These are phyloP conservation scores for Stephania japonica DNA, from an alignment of 164 flowering plant genomes.

Conservation along the genomic window DNA sequence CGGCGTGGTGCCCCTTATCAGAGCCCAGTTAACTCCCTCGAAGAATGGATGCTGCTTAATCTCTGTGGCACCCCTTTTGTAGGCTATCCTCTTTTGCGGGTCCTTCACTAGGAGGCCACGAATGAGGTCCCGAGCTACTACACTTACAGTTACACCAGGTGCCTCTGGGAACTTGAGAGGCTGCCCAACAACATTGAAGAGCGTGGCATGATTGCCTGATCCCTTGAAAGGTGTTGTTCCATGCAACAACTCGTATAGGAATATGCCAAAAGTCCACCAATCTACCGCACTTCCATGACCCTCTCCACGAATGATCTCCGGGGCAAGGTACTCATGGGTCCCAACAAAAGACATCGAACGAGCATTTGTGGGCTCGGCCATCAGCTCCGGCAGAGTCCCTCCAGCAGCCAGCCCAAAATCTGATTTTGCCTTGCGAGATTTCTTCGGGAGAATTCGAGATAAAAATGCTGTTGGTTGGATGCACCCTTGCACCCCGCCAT, in stretches of 20 bases:
- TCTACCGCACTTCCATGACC: conserved; percentile 88
- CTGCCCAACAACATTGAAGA: conserved; percentile 65
- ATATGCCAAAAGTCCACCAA: conserved; percentile 74
- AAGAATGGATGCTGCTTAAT: conserved; percentile 71
- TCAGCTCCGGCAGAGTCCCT: conserved; percentile 61
- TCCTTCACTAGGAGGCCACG: conserved; percentile 65
- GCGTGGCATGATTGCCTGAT: conserved; percentile 58
- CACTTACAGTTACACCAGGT: conserved; percentile 42
- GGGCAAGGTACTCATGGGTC: conserved; percentile 71
- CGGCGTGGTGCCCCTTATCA: conserved; percentile 54
- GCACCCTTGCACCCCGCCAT: conserved; percentile 42
- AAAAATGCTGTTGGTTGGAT: conserved; percentile 50
- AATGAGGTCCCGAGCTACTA: conserved; percentile 51
- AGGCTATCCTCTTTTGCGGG: conserved; percentile 61
- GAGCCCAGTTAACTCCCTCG: conserved; percentile 76
- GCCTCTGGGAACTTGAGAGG: conserved; percentile 56
- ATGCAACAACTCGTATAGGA: conserved; percentile 51
- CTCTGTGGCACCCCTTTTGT: conserved; percentile 68
- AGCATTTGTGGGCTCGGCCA: conserved; percentile 78
- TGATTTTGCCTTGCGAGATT: conserved; percentile 62
- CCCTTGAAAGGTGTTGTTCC: conserved; percentile 74
- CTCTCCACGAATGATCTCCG: conserved; percentile 73
- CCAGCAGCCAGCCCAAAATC: conserved; percentile 49
- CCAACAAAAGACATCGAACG: conserved; percentile 82
- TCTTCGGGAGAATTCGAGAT: conserved; percentile 56